phyloP scores from a whole-genome alignment of 768 basidiomycete species.

The Russula sp. region DNA sequence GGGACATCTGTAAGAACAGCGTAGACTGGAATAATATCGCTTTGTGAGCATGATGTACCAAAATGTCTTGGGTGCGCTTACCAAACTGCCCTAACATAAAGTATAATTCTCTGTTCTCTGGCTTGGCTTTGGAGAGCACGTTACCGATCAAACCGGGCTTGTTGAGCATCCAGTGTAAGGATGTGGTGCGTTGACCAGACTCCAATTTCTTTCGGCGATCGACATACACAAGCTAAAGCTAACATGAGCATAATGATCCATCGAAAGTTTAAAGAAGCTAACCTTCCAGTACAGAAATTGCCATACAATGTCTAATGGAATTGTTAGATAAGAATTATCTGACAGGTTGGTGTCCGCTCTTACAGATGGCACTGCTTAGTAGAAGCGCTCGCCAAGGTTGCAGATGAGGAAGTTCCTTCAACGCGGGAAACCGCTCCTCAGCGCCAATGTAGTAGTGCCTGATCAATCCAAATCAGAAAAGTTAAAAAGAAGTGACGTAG shows the following conservation, averaged over 20 bases:
- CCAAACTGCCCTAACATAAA: slow-evolving; percentile 88
- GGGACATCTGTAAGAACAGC: slow-evolving; percentile 83
- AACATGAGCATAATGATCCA: slow-evolving; percentile 2
- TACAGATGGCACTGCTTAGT: slow-evolving; percentile 81
- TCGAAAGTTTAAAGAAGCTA: slow-evolving; percentile 5
- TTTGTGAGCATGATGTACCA: slow-evolving; percentile 7
- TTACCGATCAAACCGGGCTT: slow-evolving; percentile 83
- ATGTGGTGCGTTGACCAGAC: slow-evolving; percentile 88
- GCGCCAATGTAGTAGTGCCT: slow-evolving; percentile 89
- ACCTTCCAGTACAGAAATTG: slow-evolving; percentile 94
- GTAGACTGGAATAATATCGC: slow-evolving; percentile 56
- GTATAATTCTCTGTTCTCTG: slow-evolving; percentile 57
- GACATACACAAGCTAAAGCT: slow-evolving; percentile 71
- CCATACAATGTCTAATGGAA: slow-evolving; percentile 76
- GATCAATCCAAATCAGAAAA: background rate
- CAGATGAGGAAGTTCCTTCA: slow-evolving; percentile 65
- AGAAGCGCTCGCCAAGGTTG: slow-evolving; percentile 69
- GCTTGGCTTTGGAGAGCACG: slow-evolving; percentile 56
- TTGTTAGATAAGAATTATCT: slow-evolving; percentile 14
- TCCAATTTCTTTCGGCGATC: slow-evolving; percentile 87
- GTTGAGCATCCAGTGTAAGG: slow-evolving; percentile 83
- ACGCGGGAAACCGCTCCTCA: slow-evolving; percentile 80
- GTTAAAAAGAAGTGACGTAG: background rate
- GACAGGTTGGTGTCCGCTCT: slow-evolving; percentile 36
- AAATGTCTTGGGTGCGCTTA: slow-evolving; percentile 37